These are phyloP conservation scores for Salvia rosmarinus DNA, from an alignment of 257 asterid species.

Conservation along the genomic window DNA sequence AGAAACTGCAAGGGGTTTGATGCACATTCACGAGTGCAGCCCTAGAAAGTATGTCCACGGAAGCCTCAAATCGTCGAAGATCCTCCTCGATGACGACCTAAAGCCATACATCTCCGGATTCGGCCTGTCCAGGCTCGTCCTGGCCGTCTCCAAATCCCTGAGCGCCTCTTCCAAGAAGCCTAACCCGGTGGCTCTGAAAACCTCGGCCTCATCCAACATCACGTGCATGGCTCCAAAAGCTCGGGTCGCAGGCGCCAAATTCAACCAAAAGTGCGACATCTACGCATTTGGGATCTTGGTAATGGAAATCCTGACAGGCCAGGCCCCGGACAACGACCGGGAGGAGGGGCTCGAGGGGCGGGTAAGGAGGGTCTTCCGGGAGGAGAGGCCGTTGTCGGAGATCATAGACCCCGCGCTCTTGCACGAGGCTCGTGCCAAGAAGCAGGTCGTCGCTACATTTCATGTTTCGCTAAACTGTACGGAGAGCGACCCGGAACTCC, in stretches of 20 bases:
- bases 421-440: slow-evolving; percentile 86
- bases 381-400: slow-evolving; percentile 79
- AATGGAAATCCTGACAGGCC: slow-evolving; percentile 83
- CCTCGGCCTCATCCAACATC: slow-evolving; percentile 38
- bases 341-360: slow-evolving; percentile 61
- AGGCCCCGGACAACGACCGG: slow-evolving; percentile 51
- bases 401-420: slow-evolving; percentile 72
- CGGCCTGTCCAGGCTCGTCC: slow-evolving; percentile 70
- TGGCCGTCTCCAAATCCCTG: slow-evolving; percentile 47
- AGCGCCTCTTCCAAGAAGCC: slow-evolving; percentile 46
- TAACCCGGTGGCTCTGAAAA: slow-evolving; percentile 41
- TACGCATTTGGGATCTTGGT: slow-evolving; percentile 82
- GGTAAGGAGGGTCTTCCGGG: slow-evolving; percentile 73
- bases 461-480: slow-evolving; percentile 80
- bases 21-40: slow-evolving; percentile 87
- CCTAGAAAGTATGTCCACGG: slow-evolving; percentile 79
- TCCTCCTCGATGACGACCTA: slow-evolving; percentile 85
- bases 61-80: slow-evolving; percentile 72
- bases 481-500: slow-evolving; percentile 76
- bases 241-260: slow-evolving; percentile 46
- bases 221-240: slow-evolving; percentile 71
- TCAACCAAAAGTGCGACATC: slow-evolving; percentile 79
- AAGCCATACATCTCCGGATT: slow-evolving; percentile 79
- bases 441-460: slow-evolving; percentile 84
- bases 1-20: slow-evolving; percentile 67